phyloP scores from a whole-genome alignment of 163 green algal genomes.

The Picocystis sp. region DNA sequence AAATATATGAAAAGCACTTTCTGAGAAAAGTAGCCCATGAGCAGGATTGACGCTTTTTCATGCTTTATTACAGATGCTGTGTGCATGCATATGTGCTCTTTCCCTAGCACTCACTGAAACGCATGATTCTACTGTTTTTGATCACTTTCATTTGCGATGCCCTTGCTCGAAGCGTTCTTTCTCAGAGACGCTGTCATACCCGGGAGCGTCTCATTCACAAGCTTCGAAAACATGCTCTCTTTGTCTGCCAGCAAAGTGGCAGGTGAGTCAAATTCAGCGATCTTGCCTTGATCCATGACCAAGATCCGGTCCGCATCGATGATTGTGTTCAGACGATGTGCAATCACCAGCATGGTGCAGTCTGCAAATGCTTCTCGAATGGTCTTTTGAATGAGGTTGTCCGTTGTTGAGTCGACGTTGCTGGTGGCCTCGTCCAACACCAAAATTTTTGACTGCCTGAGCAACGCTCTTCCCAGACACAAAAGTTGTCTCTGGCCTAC shows the following conservation, averaged over 20 bases:
- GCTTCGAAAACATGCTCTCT: conserved; percentile 19
- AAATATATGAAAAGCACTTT: conserved; percentile 8
- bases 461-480: conserved; percentile 70
- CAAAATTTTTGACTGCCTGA: conserved; percentile 35
- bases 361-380: conserved; percentile 48
- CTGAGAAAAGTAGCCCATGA: too few species aligned
- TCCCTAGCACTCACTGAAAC: too few species aligned
- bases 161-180: too few species aligned
- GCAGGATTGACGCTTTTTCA: too few species aligned
- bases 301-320: conserved; percentile 62
- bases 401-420: conserved; percentile 54
- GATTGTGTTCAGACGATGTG: conserved; percentile 88
- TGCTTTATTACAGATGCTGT: too few species aligned
- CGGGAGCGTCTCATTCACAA: conserved; percentile 9
- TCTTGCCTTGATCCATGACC: conserved; percentile 18
- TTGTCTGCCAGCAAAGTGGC: conserved; percentile 22
- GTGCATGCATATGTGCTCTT: too few species aligned
- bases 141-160: too few species aligned
- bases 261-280: conserved; percentile 23
- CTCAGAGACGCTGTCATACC: too few species aligned
- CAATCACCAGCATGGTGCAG: conserved; percentile 85
- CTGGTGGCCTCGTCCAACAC: conserved; percentile 58
- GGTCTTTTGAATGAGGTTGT: conserved; percentile 59
- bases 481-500: conserved; percentile 77
- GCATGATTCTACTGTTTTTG: too few species aligned